A percentile compares a stretch with the other conserved stretches of the same genome.
These are phyloP conservation scores for Pythium guiyangense DNA, from an alignment of 352 stramenopile genomes.

Conservation along the genomic window DNA sequence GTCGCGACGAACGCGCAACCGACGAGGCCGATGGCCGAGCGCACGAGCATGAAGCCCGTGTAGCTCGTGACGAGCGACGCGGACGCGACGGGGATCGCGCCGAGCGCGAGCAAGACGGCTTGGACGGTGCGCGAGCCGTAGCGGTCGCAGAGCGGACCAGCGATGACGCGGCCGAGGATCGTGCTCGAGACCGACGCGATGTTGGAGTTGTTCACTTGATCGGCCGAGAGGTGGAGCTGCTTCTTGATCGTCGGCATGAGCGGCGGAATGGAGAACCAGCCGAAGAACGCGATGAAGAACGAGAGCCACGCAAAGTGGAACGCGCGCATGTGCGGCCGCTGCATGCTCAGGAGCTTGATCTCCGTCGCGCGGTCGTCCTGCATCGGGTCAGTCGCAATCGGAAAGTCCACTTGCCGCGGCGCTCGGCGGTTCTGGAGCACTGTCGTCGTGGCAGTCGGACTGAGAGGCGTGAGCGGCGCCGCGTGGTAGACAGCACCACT, in stretches of 20 bases:
- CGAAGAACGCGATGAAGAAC: slow-evolving; percentile 95
- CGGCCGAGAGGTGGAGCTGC: slow-evolving; percentile 82
- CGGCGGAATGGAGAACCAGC: slow-evolving; percentile 93
- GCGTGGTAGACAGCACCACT: too few relatives aligned
- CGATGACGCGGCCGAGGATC: slow-evolving; percentile 87
- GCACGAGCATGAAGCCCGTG: slow-evolving; percentile 65
- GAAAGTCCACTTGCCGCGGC: too few relatives aligned
- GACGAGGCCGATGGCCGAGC: slow-evolving; percentile 94
- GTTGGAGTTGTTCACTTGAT: slow-evolving; percentile 89
- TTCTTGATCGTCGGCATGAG: slow-evolving; percentile 89
- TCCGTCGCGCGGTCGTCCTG: slow-evolving; percentile 37
- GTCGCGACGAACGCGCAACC: slow-evolving; percentile 92
- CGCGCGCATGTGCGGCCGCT: slow-evolving; percentile 89
- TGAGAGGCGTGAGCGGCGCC: too few relatives aligned
- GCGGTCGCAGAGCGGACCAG: slow-evolving; percentile 90
- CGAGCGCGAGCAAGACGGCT: slow-evolving; percentile 62
- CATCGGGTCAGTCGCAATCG: slow-evolving; percentile 16
- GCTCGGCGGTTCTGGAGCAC: too few relatives aligned
- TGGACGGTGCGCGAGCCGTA: slow-evolving; percentile 88
- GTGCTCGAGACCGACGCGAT: slow-evolving; percentile 88
- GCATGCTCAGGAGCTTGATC: slow-evolving; percentile 59
- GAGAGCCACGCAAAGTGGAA: slow-evolving; percentile 92
- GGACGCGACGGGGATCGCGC: slow-evolving; percentile 80
- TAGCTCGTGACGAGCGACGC: slow-evolving; percentile 82
- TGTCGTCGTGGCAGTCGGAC: too few relatives aligned